These are phyloP conservation scores for Lachnellula hyalina DNA, from an alignment of 2,329 filamentous ascomycete genomes.

Conservation along the genomic window DNA sequence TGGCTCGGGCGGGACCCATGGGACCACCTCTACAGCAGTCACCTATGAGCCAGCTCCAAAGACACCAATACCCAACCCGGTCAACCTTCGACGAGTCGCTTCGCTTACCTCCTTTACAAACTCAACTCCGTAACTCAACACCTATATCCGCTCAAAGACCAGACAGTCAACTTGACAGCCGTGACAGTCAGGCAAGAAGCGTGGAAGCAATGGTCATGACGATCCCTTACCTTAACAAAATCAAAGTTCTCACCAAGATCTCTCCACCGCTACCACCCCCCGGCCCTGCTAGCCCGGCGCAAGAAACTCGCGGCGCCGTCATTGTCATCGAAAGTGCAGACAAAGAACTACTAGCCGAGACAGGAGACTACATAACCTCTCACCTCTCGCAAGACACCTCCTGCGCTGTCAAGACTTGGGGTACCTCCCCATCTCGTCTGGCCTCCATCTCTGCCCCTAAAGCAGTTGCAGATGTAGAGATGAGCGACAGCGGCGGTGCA, in stretches of 20 bases:
- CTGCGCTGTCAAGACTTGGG: constrained; percentile 28
- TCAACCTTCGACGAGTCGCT: constrained; percentile 30
- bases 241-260: constrained; percentile 70
- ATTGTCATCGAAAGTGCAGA: constrained; percentile 78
- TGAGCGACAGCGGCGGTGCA: constrained; percentile 7
- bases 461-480: constrained; percentile 13
- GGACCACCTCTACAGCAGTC: constrained; percentile 27
- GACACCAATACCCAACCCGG: constrained; percentile 23
- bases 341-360: constrained; percentile 42
- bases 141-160: constrained; percentile 34
- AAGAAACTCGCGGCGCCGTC: constrained; percentile 63
- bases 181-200: constrained; percentile 38
- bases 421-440: neutral
- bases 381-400: constrained; percentile 25
- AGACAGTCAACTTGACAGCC: constrained; percentile 28
- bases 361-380: constrained; percentile 55
- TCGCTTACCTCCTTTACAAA: constrained; percentile 31
- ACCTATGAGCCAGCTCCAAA: constrained; percentile 22
- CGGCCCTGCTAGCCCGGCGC: constrained; percentile 30
- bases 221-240: constrained; percentile 69
- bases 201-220: constrained; percentile 69
- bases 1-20: constrained; percentile 24
- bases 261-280: constrained; percentile 57
- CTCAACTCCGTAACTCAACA: constrained; percentile 32
- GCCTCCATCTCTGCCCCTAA: neutral